Evolutionary conservation across 2,329 filamentous ascomycete genomes (phyloP).

Genomic region (Colletotrichum euphorbiae): DNA sequence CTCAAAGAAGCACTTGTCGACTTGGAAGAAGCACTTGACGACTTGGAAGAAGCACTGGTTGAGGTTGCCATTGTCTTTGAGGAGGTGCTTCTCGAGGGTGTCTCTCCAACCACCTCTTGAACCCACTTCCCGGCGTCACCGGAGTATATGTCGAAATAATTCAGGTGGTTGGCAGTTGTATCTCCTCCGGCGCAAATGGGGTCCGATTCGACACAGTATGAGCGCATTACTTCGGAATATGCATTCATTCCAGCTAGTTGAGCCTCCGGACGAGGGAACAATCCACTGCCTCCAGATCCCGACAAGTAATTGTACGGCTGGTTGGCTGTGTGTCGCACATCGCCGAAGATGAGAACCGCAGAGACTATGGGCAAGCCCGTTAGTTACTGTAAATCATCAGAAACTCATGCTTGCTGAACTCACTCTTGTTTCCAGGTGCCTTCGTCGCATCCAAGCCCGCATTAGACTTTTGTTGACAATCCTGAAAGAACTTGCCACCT

Average conservation of each 20-base stretch:
- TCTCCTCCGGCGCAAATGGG: conserved; percentile 54
- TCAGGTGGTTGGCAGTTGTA: conserved; percentile 48
- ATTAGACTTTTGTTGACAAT: conserved; percentile 44
- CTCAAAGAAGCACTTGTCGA: neutral
- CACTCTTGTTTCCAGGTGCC: conserved; percentile 49
- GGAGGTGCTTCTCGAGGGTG: conserved; percentile 4
- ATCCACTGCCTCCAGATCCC: conserved; percentile 44
- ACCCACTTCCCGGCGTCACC: conserved; percentile 35
- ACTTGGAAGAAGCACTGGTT: neutral
- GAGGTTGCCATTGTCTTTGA: neutral
- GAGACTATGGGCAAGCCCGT: conserved; percentile 42
- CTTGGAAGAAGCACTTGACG: neutral
- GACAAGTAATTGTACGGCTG: conserved; percentile 50
- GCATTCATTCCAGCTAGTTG: conserved; percentile 46
- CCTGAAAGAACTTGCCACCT: conserved; percentile 50
- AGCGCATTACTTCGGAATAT: conserved; percentile 45
- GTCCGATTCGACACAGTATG: conserved; percentile 52
- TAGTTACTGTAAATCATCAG: neutral
- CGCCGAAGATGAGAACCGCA: conserved; percentile 50
- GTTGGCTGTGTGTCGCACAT: conserved; percentile 49
- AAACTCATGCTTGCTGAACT: conserved; percentile 37
- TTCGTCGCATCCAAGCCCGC: conserved; percentile 45
- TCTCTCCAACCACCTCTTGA: conserved; percentile 18
- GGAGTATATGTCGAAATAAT: conserved; percentile 45
- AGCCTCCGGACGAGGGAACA: conserved; percentile 47